A percentile compares a stretch with the other conserved stretches of the same genome.
phyloP scores from a whole-genome alignment of 2,329 filamentous ascomycete genomes.

The Trichoderma citrinoviride region DNA sequence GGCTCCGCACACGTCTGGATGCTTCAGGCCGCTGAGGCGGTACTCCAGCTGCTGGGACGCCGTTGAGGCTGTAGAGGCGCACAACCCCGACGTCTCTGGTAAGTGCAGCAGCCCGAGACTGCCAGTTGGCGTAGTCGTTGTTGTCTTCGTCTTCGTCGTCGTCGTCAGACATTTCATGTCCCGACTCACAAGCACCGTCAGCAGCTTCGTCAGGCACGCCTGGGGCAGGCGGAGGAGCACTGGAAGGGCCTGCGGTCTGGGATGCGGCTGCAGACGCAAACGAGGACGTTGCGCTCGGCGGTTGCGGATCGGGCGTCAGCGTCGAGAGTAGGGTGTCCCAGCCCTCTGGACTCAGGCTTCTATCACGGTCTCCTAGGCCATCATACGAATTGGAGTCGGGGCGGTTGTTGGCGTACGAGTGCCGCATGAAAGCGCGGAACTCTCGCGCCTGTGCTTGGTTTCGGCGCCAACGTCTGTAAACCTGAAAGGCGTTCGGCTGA shows the following conservation, averaged over 20 bases:
- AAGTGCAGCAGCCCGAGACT: too few relatives aligned
- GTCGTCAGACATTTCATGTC: slow-evolving; percentile 54
- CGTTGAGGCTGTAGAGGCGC: too few relatives aligned
- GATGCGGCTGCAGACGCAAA: slow-evolving; percentile 63
- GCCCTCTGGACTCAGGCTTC: slow-evolving; percentile 73
- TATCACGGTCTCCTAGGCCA: slow-evolving; percentile 79
- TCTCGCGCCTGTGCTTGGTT: slow-evolving; percentile 5
- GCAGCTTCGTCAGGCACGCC: slow-evolving; percentile 37
- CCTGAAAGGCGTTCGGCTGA: neutral
- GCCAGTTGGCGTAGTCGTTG: too few relatives aligned
- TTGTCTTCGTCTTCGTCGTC: slow-evolving; percentile 39
- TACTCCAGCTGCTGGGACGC: neutral
- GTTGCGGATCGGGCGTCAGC: slow-evolving; percentile 75
- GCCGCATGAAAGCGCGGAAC: neutral
- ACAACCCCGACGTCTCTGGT: too few relatives aligned
- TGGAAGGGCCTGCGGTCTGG: slow-evolving; percentile 42
- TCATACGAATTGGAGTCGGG: slow-evolving; percentile 45
- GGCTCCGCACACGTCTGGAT: neutral
- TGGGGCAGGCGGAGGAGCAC: slow-evolving; percentile 38
- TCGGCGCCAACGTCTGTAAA: neutral
- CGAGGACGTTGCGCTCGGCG: slow-evolving; percentile 77
- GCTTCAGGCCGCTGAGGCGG: neutral
- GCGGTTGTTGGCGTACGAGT: neutral
- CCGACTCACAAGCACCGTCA: slow-evolving; percentile 51
- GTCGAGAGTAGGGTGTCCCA: slow-evolving; percentile 84